These are phyloP conservation scores for Actinomortierella wolfii DNA, from an alignment of 371 early-diverging fungal species.

Conservation along the genomic window DNA sequence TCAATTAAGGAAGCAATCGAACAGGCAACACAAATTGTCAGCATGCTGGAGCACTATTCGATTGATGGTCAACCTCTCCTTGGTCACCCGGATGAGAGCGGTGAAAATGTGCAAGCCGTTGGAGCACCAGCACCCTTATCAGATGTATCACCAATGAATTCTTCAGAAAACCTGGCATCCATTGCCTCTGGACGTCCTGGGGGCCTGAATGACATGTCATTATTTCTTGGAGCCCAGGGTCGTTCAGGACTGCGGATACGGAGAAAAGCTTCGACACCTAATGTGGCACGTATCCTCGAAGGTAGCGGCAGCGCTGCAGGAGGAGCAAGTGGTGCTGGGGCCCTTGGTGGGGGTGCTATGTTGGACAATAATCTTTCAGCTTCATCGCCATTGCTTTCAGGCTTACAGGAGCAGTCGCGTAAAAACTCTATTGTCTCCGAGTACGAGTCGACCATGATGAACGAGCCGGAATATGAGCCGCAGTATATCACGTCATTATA, in stretches of 20 bases:
- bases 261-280: slow-evolving; percentile 24
- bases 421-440: slow-evolving; percentile 45
- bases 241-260: slow-evolving; percentile 30
- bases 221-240: slow-evolving; percentile 32
- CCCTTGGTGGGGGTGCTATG: too few species aligned
- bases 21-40: slow-evolving; percentile 40
- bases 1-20: slow-evolving; percentile 44
- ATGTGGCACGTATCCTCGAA: slow-evolving; percentile 2
- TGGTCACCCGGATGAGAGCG: slow-evolving; percentile 32
- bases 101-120: slow-evolving; percentile 17
- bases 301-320: too few species aligned
- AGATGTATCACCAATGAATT: slow-evolving; percentile 40
- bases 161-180: slow-evolving; percentile 36
- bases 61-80: slow-evolving; percentile 41
- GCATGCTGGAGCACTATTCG: slow-evolving; percentile 39
- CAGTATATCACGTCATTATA: slow-evolving; percentile 42
- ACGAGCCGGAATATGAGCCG: slow-evolving; percentile 35
- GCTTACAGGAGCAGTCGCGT: slow-evolving; percentile 24
- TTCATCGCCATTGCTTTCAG: too few species aligned
- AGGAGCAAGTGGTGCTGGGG: too few species aligned
- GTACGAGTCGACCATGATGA: slow-evolving; percentile 34
- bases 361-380: slow-evolving; percentile 10
- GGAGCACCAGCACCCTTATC: slow-evolving; percentile 12
- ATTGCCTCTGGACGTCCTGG: slow-evolving; percentile 28
- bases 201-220: slow-evolving; percentile 13